Evolutionary conservation across 768 basidiomycete species (phyloP).

Genomic region (Amanita molliuscula): DNA sequence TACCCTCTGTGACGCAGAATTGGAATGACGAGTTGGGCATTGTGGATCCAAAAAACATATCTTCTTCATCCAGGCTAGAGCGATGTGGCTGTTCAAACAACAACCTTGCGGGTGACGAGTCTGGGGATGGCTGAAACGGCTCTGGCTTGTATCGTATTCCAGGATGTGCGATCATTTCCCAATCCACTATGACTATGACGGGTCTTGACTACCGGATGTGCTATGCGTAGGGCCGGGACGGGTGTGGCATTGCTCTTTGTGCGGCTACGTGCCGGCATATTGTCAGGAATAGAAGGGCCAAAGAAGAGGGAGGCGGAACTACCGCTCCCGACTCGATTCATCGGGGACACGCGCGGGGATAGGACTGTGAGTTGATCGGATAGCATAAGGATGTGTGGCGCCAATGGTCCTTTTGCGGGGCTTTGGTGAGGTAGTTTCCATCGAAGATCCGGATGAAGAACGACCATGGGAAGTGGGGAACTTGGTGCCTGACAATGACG

Average conservation of each 20-base stretch:
- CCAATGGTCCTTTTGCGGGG: background rate
- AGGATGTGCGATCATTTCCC: conserved; percentile 20
- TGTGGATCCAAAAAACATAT: conserved; percentile 42
- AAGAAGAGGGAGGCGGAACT: conserved; percentile 56
- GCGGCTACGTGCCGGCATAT: conserved; percentile 12
- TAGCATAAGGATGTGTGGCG: background rate
- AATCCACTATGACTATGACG: conserved; percentile 62
- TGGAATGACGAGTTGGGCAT: conserved; percentile 43
- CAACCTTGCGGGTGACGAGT: conserved; percentile 33
- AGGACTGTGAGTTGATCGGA: background rate
- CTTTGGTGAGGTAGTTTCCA: conserved; percentile 3
- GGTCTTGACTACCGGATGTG: conserved; percentile 26
- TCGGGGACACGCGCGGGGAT: background rate
- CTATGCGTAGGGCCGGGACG: conserved; percentile 11
- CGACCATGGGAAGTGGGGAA: background rate
- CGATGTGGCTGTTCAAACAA: conserved; percentile 13
- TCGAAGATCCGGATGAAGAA: background rate
- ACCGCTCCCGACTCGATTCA: conserved; percentile 3
- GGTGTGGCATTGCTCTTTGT: conserved; percentile 20
- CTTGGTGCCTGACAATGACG: background rate
- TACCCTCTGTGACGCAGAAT: conserved; percentile 43
- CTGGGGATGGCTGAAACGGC: conserved; percentile 33
- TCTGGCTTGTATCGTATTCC: conserved; percentile 32
- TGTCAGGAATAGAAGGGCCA: conserved; percentile 39
- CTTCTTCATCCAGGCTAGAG: conserved; percentile 31